These are phyloP conservation scores for Oryza brachyantha DNA, from an alignment of 176 grass and related monocot genomes.

Conservation along the genomic window DNA sequence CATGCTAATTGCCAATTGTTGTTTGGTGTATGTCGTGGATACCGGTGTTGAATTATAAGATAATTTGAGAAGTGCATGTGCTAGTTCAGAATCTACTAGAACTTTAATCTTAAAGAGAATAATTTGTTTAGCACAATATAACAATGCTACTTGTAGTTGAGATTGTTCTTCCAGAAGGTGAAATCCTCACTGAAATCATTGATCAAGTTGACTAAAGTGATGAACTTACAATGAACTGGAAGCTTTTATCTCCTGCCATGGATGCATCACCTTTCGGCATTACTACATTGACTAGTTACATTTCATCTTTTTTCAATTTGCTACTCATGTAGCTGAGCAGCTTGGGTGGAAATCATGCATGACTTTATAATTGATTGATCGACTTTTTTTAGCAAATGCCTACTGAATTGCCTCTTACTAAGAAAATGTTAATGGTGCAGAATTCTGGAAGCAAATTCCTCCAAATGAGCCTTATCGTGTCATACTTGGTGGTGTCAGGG, in stretches of 20 bases:
- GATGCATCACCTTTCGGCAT: not conserved
- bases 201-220: not conserved
- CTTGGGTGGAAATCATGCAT: not conserved
- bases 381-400: not conserved
- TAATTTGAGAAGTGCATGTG: slow-evolving; percentile 19
- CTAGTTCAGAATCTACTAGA: slow-evolving; percentile 16
- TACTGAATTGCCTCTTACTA: slow-evolving; percentile 22
- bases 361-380: not conserved
- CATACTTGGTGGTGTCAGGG: slow-evolving; percentile 91
- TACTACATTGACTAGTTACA: not conserved
- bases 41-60: not conserved
- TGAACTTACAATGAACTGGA: not conserved
- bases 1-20: not conserved
- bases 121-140: not conserved
- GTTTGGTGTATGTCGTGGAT: not conserved
- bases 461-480: slow-evolving; percentile 95
- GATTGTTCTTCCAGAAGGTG: not conserved
- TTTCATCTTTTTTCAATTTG: not conserved
- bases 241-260: not conserved
- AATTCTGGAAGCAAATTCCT: slow-evolving; percentile 98
- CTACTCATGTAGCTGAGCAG: not conserved
- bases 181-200: not conserved
- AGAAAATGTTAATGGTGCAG: slow-evolving; percentile 48
- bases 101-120: not conserved
- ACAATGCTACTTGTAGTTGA: not conserved